Conservation (phyloP, 1,284 basidiomycete species). For the Cutaneotrichosporon sp. region DNA sequence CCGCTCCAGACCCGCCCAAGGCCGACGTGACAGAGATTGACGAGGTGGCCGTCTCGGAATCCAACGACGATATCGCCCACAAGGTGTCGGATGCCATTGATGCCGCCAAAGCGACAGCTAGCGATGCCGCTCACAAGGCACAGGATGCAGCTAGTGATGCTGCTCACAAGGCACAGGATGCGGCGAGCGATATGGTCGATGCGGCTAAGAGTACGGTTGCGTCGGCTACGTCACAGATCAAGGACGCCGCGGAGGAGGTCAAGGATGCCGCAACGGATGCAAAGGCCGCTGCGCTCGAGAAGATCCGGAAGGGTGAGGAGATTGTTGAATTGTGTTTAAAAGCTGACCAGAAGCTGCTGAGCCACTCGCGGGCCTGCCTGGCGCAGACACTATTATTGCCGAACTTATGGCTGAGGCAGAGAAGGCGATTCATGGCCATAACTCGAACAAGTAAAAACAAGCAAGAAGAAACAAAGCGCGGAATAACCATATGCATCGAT, state of each 20-base stretch:
- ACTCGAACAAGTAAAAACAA: background rate
- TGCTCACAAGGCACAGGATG: background rate
- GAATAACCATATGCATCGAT: background rate
- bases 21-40: background rate
- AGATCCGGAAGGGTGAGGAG: background rate
- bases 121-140: background rate
- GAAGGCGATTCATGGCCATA: conserved; percentile 1
- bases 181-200: background rate
- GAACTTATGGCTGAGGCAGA: conserved; percentile 7
- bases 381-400: conserved; percentile 1
- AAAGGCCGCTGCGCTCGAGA: background rate
- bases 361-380: background rate
- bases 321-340: background rate
- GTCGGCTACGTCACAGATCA: background rate
- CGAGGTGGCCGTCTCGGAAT: background rate
- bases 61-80: background rate
- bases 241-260: background rate
- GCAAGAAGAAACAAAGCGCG: background rate
- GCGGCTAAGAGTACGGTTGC: background rate
- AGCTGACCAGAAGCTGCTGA: background rate
- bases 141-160: background rate
- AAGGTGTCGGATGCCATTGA: background rate
- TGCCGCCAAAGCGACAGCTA: background rate
- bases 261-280: background rate
- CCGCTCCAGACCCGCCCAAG: background rate